These are phyloP conservation scores for Sporothrix inflata DNA, from an alignment of 2,329 filamentous ascomycete species.

Conservation along the genomic window DNA sequence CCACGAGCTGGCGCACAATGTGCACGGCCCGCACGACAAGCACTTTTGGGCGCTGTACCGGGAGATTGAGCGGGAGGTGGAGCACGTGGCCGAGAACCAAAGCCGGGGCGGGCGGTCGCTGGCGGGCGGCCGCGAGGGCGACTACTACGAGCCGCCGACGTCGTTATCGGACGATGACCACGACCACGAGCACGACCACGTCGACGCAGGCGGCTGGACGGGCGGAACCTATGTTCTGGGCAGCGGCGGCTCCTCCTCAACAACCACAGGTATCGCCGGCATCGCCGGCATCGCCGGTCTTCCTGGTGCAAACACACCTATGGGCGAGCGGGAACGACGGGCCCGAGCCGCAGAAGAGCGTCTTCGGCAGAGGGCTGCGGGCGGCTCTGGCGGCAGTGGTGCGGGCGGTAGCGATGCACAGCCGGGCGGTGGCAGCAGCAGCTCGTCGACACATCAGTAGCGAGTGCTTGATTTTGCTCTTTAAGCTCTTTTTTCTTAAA, in stretches of 20 bases:
- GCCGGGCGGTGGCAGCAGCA: neutral
- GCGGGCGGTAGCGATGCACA: neutral
- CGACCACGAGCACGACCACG: constrained; percentile 51
- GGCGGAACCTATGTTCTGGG: constrained; percentile 79
- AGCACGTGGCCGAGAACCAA: constrained; percentile 69
- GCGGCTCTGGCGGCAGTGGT: constrained; percentile 30
- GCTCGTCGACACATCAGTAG: neutral
- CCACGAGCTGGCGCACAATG: constrained; percentile 93
- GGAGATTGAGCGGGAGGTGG: constrained; percentile 86
- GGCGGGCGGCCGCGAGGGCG: constrained; percentile 68
- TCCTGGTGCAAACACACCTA: constrained; percentile 23
- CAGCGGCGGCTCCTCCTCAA: constrained; percentile 44
- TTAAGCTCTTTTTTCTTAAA: neutral
- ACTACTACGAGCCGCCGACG: constrained; percentile 57
- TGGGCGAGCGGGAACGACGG: constrained; percentile 73
- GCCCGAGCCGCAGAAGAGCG: constrained; percentile 74
- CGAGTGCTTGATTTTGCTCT: neutral
- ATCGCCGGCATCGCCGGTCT: constrained; percentile 27
- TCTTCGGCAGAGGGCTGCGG: constrained; percentile 47
- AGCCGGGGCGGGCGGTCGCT: constrained; percentile 62
- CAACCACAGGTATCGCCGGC: neutral
- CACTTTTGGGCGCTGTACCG: constrained; percentile 89
- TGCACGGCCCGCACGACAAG: constrained; percentile 79
- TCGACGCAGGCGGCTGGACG: constrained; percentile 76
- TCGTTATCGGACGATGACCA: neutral